These are phyloP conservation scores for Tolypocladium album DNA, from an alignment of 2,329 filamentous ascomycete species.

Conservation along the genomic window DNA sequence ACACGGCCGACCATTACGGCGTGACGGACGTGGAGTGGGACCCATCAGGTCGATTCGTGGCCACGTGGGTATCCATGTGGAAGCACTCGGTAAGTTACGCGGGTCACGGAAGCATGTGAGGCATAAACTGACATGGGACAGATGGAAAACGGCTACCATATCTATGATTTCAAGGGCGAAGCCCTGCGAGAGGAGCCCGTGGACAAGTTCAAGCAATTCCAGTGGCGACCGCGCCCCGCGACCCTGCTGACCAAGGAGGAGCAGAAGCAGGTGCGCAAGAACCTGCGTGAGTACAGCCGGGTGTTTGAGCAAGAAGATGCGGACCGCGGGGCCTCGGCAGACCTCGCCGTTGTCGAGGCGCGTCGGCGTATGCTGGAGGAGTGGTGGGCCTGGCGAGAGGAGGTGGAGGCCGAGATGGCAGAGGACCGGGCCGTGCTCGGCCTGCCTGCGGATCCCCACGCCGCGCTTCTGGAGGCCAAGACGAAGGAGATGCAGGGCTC, in stretches of 20 bases:
- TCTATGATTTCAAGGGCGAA: constrained; percentile 93
- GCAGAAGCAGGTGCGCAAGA: constrained; percentile 96
- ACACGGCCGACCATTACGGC: constrained; percentile 88
- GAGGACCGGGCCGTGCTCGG: constrained; percentile 62
- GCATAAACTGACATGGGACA: constrained; percentile 23
- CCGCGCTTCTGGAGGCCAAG: constrained; percentile 48
- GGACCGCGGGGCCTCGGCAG: constrained; percentile 85
- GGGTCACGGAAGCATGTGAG: too few species aligned
- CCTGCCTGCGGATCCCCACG: constrained; percentile 53
- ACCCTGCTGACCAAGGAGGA: constrained; percentile 94
- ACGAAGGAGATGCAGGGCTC: constrained; percentile 36
- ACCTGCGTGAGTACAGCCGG: constrained; percentile 91
- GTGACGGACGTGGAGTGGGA: constrained; percentile 98
- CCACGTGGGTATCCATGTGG: constrained; percentile 88
- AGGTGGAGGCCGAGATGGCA: constrained; percentile 58
- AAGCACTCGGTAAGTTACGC: constrained; percentile 70
- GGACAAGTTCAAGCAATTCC: constrained; percentile 96
- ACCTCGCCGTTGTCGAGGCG: constrained; percentile 85
- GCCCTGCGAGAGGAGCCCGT: constrained; percentile 81
- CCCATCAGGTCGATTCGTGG: constrained; percentile 87
- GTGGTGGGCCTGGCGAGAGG: constrained; percentile 77
- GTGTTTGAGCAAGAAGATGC: constrained; percentile 92
- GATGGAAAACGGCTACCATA: constrained; percentile 99
- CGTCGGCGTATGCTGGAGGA: constrained; percentile 74
- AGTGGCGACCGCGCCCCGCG: constrained; percentile 84